Evolutionary conservation across 805 yeast species (phyloP), one percentile per base, ranked within the genome.

Genomic region (Blastobotrys robertii): DNA sequence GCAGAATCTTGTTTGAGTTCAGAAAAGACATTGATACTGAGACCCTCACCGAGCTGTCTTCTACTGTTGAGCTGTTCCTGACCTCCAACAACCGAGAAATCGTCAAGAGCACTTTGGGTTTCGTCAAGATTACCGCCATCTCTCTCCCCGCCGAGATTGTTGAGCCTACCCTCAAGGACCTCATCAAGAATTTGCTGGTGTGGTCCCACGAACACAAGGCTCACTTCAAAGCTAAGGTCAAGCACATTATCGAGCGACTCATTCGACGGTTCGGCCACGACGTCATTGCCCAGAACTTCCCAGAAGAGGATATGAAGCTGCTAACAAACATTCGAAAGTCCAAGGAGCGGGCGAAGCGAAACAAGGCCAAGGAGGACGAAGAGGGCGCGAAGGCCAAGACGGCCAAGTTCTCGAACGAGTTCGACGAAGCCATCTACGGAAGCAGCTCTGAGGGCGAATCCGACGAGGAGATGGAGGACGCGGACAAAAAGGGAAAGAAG

Each of bases 131-230:
- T 40, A 84, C 90, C 52, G 80, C 85, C 9, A 70, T 88, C 48
- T 75, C 86, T 13, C 72, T 92, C 43, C 96, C 97, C 10, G 82
- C 75, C 47, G 94, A 84, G 15, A 57, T 79, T 51, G 77, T 92
- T 43, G 73, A 72, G 51, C 72, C 78, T 7, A 79, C 80, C 52
- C 72, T 92, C 44, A 94, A 96, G 30, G 79, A 74, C 8, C 65
- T 92, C 41, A 67, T 92, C 42, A 69, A 74, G 19, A 81, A 84
- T 54, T 72, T 92, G 55, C 70, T 92, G 74, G 77, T 79, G 48
- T 88, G 97, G 92, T 85, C 96, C 34, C 92, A 86, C 60, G 97
- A 88, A 60, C 97, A 90, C 64, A 85, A 86, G 57, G 94, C 94
- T 38, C 95, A 87, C 59, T 92, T 92, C 73, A 87, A 85, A 60